A percentile compares a stretch with the other conserved stretches of the same genome.
phyloP scores from a whole-genome alignment of 139 green algal species.

The Spirogloea muscicola region DNA sequence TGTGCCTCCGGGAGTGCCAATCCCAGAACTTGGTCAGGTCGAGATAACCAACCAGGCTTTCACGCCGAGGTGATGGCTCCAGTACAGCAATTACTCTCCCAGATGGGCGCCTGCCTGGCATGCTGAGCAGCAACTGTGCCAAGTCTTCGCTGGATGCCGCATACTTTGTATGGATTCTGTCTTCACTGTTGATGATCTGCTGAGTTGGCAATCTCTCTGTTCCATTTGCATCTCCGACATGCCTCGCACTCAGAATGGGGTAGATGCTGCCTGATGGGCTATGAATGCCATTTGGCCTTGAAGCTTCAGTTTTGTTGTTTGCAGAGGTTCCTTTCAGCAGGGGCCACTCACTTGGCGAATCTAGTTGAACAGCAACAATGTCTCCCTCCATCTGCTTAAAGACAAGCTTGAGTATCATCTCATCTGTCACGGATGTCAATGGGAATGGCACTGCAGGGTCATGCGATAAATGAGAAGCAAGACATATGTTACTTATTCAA shows the following conservation, averaged over 20 bases:
- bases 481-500: not conserved
- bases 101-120: slow-evolving; percentile 45
- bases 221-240: not conserved
- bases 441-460: no score
- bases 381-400: slow-evolving; percentile 77
- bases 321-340: slow-evolving; percentile 58
- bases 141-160: not conserved
- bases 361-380: slow-evolving; percentile 67
- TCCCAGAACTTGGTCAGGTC: slow-evolving; percentile 38
- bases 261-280: not conserved
- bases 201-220: not conserved
- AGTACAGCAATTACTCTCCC: slow-evolving; percentile 72
- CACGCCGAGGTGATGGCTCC: slow-evolving; percentile 52
- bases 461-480: no score
- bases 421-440: not conserved
- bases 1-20: no score
- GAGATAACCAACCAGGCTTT: slow-evolving; percentile 71
- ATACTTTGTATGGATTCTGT: not conserved
- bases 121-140: not conserved
- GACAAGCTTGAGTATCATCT: not conserved
- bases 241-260: not conserved
- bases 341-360: slow-evolving; percentile 55
- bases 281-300: not conserved
- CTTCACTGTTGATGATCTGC: not conserved
- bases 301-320: slow-evolving; percentile 25